Percentiles rank a stretch among this genome's conserved stretches.
phyloP scores from a whole-genome alignment of 1,139 yeast genomes.

The Nakaseomyces bracarensis region DNA sequence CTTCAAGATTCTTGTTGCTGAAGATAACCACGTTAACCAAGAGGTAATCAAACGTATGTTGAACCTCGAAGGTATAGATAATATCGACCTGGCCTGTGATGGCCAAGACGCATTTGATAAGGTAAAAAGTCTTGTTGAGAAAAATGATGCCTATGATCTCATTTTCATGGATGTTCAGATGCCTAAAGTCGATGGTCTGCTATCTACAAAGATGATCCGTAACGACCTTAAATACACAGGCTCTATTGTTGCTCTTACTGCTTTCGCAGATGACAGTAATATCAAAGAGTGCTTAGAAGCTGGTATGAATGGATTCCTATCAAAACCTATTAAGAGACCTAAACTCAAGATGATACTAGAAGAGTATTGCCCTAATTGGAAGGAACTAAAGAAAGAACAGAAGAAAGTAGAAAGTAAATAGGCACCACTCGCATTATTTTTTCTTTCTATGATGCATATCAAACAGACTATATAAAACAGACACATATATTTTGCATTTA shows the following conservation, averaged over 20 bases:
- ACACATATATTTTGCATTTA: too few species aligned
- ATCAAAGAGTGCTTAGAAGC: slow-evolving; percentile 66
- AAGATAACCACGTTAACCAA: slow-evolving; percentile 85
- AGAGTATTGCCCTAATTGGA: slow-evolving; percentile 27
- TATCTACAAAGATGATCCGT: slow-evolving; percentile 70
- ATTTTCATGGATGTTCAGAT: slow-evolving; percentile 95
- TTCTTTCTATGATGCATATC: background rate
- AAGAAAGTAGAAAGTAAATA: slow-evolving; percentile 1
- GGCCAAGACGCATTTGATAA: slow-evolving; percentile 80
- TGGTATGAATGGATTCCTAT: slow-evolving; percentile 83
- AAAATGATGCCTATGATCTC: slow-evolving; percentile 46
- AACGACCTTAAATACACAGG: slow-evolving; percentile 51
- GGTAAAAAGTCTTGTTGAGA: slow-evolving; percentile 42
- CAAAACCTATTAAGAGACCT: slow-evolving; percentile 76
- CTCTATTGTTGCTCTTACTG: slow-evolving; percentile 90
- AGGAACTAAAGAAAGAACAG: slow-evolving; percentile 6
- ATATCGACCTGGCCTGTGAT: slow-evolving; percentile 71
- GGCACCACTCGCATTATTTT: background rate
- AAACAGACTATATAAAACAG: background rate
- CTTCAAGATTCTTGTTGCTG: slow-evolving; percentile 74
- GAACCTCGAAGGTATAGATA: slow-evolving; percentile 62
- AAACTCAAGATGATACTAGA: slow-evolving; percentile 45
- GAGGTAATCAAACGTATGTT: slow-evolving; percentile 85
- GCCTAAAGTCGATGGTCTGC: slow-evolving; percentile 86
- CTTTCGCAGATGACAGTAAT: slow-evolving; percentile 85